Evolutionary conservation across 2,329 filamentous ascomycete species (phyloP).

Genomic region (Penicillium sp.): DNA sequence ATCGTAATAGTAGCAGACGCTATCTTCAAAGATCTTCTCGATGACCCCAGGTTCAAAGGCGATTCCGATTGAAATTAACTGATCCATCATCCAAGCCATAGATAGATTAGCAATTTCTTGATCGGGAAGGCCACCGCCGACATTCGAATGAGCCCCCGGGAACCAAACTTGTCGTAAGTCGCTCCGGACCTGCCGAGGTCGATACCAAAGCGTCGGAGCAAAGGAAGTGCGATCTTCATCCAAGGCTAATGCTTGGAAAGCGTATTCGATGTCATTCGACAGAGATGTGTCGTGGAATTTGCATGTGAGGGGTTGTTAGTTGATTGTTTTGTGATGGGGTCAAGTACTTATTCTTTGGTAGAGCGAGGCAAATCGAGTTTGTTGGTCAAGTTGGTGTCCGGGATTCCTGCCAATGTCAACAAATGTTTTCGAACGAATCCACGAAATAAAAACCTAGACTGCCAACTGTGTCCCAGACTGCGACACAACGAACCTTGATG

Average conservation of each 20-base stretch:
- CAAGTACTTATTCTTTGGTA: slow-evolving; percentile 19
- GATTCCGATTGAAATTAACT: slow-evolving; percentile 14
- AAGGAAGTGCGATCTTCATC: slow-evolving; percentile 31
- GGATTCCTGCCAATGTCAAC: slow-evolving; percentile 20
- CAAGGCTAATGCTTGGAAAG: slow-evolving; percentile 32
- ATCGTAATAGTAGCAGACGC: slow-evolving; percentile 12
- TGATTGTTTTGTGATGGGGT: background rate
- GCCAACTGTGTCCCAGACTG: slow-evolving; percentile 33
- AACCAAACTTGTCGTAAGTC: slow-evolving; percentile 46
- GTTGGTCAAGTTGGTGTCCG: slow-evolving; percentile 19
- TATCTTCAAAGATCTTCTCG: slow-evolving; percentile 12
- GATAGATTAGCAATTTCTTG: slow-evolving; percentile 46
- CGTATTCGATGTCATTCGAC: slow-evolving; percentile 28
- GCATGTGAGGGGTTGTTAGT: slow-evolving; percentile 19
- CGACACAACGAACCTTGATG: slow-evolving; percentile 28
- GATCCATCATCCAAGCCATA: slow-evolving; percentile 48
- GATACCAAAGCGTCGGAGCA: slow-evolving; percentile 29
- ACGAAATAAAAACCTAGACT: slow-evolving; percentile 13
- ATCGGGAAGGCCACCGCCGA: slow-evolving; percentile 46
- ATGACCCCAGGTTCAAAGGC: slow-evolving; percentile 14
- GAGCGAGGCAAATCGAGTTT: slow-evolving; percentile 14
- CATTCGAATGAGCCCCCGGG: slow-evolving; percentile 46
- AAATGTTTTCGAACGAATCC: background rate
- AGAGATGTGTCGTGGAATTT: slow-evolving; percentile 31
- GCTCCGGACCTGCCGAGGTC: slow-evolving; percentile 23